Percentiles rank a stretch among this genome's conserved stretches.
phyloP scores from a whole-genome alignment of 106 monocot species.

The Apostasia shenzhenica region DNA sequence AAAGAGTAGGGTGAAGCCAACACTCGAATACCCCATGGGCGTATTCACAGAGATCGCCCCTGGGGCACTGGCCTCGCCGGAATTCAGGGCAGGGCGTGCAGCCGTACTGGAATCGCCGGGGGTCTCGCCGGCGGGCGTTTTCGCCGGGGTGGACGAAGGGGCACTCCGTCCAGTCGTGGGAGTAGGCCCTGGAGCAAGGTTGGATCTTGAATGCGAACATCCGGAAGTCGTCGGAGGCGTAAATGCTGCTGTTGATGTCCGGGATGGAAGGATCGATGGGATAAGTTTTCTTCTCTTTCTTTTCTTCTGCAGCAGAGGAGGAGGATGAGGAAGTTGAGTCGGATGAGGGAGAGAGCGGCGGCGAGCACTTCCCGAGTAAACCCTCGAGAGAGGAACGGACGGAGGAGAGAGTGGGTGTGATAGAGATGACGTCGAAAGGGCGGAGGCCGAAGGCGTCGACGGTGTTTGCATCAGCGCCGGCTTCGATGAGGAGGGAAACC shows the following conservation, averaged over 20 bases:
- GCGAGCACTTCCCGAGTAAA: constrained; percentile 11
- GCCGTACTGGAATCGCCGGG: constrained; percentile 63
- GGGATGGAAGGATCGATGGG: constrained; percentile 49
- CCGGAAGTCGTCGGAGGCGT: constrained; percentile 57
- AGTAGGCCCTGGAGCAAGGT: constrained; percentile 70
- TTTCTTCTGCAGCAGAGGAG: constrained; percentile 9
- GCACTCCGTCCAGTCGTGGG: constrained; percentile 83
- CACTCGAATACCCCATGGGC: constrained; percentile 79
- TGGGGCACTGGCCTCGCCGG: constrained; percentile 48
- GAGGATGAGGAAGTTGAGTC: constrained; percentile 13
- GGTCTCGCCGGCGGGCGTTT: constrained; percentile 61
- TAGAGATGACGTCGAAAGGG: constrained; percentile 16
- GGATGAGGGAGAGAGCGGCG: constrained; percentile 15
- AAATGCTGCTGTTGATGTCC: constrained; percentile 67
- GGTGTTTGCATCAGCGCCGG: neutral
- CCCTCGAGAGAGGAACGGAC: neutral
- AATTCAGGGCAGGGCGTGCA: constrained; percentile 69
- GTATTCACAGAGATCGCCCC: constrained; percentile 64
- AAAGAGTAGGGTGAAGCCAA: constrained; percentile 77
- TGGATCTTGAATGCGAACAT: constrained; percentile 73
- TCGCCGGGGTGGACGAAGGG: constrained; percentile 75
- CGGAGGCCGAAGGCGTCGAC: neutral
- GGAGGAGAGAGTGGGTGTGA: neutral
- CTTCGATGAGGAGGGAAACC: constrained; percentile 22
- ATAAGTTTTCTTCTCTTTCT: constrained; percentile 44